Evolutionary conservation across 2,329 filamentous ascomycete genomes (phyloP), one percentile per base, ranked within the genome.

Genomic region (Coleophoma crateriformis): DNA sequence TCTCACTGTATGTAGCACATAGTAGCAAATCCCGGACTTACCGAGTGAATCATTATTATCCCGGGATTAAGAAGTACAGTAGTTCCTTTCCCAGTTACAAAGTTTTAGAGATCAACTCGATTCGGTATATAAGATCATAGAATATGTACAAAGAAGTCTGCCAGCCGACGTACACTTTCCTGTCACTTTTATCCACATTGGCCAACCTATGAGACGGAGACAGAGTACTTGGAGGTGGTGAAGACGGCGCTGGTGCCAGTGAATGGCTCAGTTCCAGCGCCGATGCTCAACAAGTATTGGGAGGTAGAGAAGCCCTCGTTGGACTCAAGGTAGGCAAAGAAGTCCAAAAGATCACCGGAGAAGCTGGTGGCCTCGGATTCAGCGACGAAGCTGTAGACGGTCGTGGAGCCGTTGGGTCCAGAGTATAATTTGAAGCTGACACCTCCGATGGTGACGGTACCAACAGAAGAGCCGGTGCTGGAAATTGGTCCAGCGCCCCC

Each of bases 371-470:
- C 66, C 34, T 74, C 64, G 43, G 64, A 71, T 54, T 62, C 34
- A 51, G 67, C 75, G 7, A 82, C 76, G 54, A 82, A 87, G 58
- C 76, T 80, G 68, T 75, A 85, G 11, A 87, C 82, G 3, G 73
- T 77, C 64, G 73, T 83, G 47, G 67, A 63, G 27, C 78, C 77
- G 56, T 85, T 84, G n/a, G 65, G 66, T n/a, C 83, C 83, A 50
- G 71, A 71, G 67, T 75, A 85, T 45, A 87, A 67, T 47, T 78
- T 74, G 74, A 77, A 87, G n/a, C 60, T 65, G 32, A 67, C 63
- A 38, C 78, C 80, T 37, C 64, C 77, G 50, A 85, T 70, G 12
- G 69, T 78, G 12, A 75, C 69, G 1, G 72, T 80, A 3, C 75
- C 78, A 54, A 84, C 70, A 6, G 77, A 57, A 15, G 67, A 68